A percentile compares a stretch with the other conserved stretches of the same genome.
Evolutionary conservation across 2,329 filamentous ascomycete species (phyloP).

Genomic region (Pyrenochaeta sp.): DNA sequence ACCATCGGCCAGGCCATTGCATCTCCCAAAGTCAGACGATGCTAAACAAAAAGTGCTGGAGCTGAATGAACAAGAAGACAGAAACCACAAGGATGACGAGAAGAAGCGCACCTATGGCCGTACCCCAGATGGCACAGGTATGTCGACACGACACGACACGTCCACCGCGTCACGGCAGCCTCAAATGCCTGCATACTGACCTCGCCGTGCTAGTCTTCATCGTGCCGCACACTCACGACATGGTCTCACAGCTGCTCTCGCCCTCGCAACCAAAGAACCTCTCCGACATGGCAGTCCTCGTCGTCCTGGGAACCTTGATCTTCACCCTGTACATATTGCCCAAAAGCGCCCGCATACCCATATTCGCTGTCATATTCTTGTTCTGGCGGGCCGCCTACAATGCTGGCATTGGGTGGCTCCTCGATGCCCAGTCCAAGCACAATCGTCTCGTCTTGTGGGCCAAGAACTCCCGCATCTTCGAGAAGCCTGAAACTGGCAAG

Average conservation of each 20-base stretch:
- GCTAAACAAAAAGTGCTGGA: conserved; percentile 59
- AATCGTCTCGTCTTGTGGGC: conserved; percentile 88
- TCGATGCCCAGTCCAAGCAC: conserved; percentile 90
- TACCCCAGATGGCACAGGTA: conserved; percentile 90
- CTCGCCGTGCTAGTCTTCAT: conserved; percentile 75
- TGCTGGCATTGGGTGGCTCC: conserved; percentile 87
- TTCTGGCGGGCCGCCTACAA: conserved; percentile 96
- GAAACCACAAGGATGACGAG: conserved; percentile 58
- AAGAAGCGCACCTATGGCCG: conserved; percentile 86
- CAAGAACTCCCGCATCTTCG: conserved; percentile 84
- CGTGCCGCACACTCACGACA: conserved; percentile 95
- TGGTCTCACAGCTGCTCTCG: conserved; percentile 97
- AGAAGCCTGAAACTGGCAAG: conserved; percentile 78
- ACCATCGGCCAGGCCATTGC: conserved; percentile 38
- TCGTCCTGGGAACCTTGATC: conserved; percentile 79
- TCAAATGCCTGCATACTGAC: conserved; percentile 32
- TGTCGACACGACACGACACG: conserved; percentile 46
- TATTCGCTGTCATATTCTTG: conserved; percentile 84
- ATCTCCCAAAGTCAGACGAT: conserved; percentile 39
- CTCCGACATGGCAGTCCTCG: conserved; percentile 82
- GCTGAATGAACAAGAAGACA: conserved; percentile 60
- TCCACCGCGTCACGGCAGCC: too few species aligned
- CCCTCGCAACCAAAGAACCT: conserved; percentile 95
- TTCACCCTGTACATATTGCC: conserved; percentile 78
- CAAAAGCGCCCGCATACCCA: conserved; percentile 71